Evolutionary conservation across 2,329 filamentous ascomycete genomes (phyloP).

Genomic region (Botryosphaeria agaves): DNA sequence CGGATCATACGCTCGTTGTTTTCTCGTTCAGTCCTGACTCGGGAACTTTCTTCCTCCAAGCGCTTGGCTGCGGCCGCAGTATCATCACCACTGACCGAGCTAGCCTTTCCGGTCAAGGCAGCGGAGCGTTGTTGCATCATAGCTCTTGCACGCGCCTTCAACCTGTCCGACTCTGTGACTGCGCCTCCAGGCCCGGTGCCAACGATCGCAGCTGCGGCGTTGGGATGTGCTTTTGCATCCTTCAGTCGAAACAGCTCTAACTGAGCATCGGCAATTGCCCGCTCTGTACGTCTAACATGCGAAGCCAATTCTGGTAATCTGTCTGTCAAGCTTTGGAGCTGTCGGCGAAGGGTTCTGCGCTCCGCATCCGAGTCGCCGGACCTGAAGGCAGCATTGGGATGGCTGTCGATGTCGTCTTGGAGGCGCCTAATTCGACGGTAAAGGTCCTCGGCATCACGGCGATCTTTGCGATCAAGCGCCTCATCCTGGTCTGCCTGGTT

Average conservation of each 20-base stretch:
- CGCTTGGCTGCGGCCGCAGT: slow-evolving; percentile 58
- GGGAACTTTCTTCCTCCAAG: slow-evolving; percentile 73
- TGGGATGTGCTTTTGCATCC: slow-evolving; percentile 82
- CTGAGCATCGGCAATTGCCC: slow-evolving; percentile 78
- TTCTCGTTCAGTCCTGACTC: slow-evolving; percentile 69
- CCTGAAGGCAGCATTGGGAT: slow-evolving; percentile 58
- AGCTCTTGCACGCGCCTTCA: slow-evolving; percentile 88
- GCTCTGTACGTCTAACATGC: slow-evolving; percentile 77
- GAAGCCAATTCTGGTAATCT: slow-evolving; percentile 84
- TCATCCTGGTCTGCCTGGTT: slow-evolving; percentile 82
- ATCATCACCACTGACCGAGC: slow-evolving; percentile 48
- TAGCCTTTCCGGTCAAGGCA: slow-evolving; percentile 72
- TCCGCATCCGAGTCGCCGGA: slow-evolving; percentile 77
- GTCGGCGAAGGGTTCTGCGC: slow-evolving; percentile 66
- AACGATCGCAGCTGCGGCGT: slow-evolving; percentile 62
- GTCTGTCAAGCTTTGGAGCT: slow-evolving; percentile 77
- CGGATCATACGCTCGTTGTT: slow-evolving; percentile 92
- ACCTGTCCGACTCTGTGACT: slow-evolving; percentile 81
- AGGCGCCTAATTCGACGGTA: slow-evolving; percentile 82
- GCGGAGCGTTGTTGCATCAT: slow-evolving; percentile 98
- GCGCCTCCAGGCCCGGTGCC: slow-evolving; percentile 83
- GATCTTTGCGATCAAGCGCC: slow-evolving; percentile 73
- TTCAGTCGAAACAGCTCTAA: slow-evolving; percentile 85
- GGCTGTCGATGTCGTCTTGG: slow-evolving; percentile 85
- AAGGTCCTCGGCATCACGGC: slow-evolving; percentile 81